These are phyloP conservation scores for Coemansia sp. DNA, from an alignment of 192 early-diverging fungal genomes.

Conservation along the genomic window DNA sequence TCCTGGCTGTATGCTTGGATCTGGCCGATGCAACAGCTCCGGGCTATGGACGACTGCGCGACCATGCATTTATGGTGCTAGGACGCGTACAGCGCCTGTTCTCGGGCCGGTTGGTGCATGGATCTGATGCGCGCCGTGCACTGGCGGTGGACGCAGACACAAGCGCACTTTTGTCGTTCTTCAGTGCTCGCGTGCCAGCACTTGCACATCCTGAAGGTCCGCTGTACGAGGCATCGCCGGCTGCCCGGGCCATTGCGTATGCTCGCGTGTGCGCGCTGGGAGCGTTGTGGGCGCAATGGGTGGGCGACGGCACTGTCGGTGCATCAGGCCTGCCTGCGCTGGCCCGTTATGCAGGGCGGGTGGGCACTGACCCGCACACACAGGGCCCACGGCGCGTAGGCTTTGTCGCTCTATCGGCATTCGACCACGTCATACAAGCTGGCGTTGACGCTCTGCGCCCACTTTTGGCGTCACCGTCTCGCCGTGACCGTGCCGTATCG, in stretches of 20 bases:
- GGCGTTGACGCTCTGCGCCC: slow-evolving; percentile 36
- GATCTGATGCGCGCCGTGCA: slow-evolving; percentile 9
- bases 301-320: slow-evolving; percentile 32
- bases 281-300: slow-evolving; percentile 42
- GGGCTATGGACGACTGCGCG: slow-evolving; percentile 21
- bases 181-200: slow-evolving; percentile 8
- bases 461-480: slow-evolving; percentile 13
- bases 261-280: slow-evolving; percentile 34
- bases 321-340: slow-evolving; percentile 6
- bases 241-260: slow-evolving; percentile 35
- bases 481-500: slow-evolving; percentile 19
- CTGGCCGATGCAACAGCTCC: slow-evolving; percentile 14
- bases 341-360: slow-evolving; percentile 22
- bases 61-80: slow-evolving; percentile 39
- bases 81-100: slow-evolving; percentile 33
- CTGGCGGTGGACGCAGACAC: slow-evolving; percentile 5
- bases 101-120: slow-evolving; percentile 22
- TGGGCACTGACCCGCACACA: not conserved
- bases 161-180: slow-evolving; percentile 21
- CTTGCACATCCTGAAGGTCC: slow-evolving; percentile 6
- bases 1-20: slow-evolving; percentile 16
- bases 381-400: slow-evolving; percentile 14
- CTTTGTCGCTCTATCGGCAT: slow-evolving; percentile 47
- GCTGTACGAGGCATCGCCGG: slow-evolving; percentile 17
- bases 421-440: slow-evolving; percentile 49